Conservation (phyloP, 208 protist species). For the Crithidia expoeki region DNA sequence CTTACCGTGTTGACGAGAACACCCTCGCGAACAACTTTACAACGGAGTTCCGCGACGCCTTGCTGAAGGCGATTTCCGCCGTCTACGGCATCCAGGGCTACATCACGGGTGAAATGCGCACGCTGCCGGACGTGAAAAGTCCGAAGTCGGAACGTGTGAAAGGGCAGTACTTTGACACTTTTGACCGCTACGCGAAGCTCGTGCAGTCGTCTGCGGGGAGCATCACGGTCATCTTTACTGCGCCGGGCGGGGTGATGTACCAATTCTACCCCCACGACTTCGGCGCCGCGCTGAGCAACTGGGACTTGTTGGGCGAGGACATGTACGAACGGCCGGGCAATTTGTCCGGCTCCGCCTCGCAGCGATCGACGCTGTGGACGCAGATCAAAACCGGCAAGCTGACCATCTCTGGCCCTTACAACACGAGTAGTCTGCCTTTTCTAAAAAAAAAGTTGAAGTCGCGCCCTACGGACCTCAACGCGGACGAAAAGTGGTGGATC, state of each 20-base stretch:
- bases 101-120: conserved; percentile 47
- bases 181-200: conserved; percentile 24
- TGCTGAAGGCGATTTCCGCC: conserved; percentile 52
- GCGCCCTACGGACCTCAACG: no score
- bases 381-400: conserved; percentile 31
- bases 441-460: neutral
- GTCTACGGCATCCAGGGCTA: conserved; percentile 52
- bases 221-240: conserved; percentile 35
- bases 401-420: conserved; percentile 41
- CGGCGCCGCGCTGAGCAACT: conserved; percentile 13
- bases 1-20: conserved; percentile 3
- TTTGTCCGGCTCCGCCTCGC: neutral
- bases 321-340: neutral
- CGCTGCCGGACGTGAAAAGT: conserved; percentile 41
- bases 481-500: conserved; percentile 32
- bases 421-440: conserved; percentile 9
- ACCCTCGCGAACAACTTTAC: conserved; percentile 29
- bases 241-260: conserved; percentile 66
- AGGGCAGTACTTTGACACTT: conserved; percentile 24
- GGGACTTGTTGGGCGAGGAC: conserved; percentile 23
- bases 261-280: conserved; percentile 14
- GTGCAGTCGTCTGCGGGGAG: conserved; percentile 19
- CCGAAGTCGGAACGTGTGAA: conserved; percentile 33
- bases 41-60: conserved; percentile 34
- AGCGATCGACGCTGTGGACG: conserved; percentile 9